phyloP scores from a whole-genome alignment of 192 early-diverging fungal genomes.

The Chytriomyces sp. region DNA sequence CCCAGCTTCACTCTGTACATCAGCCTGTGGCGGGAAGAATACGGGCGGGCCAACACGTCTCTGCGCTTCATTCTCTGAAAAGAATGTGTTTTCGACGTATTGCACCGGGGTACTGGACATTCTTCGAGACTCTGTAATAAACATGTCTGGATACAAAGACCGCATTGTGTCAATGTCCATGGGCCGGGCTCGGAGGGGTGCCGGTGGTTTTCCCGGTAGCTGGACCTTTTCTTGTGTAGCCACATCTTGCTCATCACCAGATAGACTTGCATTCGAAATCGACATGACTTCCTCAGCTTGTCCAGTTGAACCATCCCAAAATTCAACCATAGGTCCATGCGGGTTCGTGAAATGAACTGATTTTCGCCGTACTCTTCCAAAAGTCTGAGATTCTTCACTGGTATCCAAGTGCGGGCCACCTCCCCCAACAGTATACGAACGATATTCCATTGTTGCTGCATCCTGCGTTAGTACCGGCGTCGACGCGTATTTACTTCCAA shows the following conservation, averaged over 20 bases:
- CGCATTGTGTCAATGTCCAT: constrained; percentile 15
- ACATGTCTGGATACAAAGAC: constrained; percentile 23
- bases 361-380: neutral
- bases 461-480: too few species aligned
- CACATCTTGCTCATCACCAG: neutral
- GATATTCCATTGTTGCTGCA: neutral
- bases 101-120: constrained; percentile 16
- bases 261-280: neutral
- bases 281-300: neutral
- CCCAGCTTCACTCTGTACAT: constrained; percentile 50
- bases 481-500: too few species aligned
- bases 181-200: neutral
- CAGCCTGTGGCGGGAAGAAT: constrained; percentile 49
- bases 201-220: neutral
- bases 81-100: constrained; percentile 16
- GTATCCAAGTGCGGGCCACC: neutral
- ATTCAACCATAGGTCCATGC: constrained; percentile 35
- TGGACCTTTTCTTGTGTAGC: neutral
- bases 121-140: constrained; percentile 7
- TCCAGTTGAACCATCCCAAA: constrained; percentile 18
- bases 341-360: constrained; percentile 34
- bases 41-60: constrained; percentile 44
- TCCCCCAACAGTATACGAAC: neutral
- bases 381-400: neutral
- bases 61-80: constrained; percentile 10